A percentile compares a stretch with the other conserved stretches of the same genome.
These are phyloP conservation scores for Chlamydomonas eustigma DNA, from an alignment of 139 green algal species.

Conservation along the genomic window DNA sequence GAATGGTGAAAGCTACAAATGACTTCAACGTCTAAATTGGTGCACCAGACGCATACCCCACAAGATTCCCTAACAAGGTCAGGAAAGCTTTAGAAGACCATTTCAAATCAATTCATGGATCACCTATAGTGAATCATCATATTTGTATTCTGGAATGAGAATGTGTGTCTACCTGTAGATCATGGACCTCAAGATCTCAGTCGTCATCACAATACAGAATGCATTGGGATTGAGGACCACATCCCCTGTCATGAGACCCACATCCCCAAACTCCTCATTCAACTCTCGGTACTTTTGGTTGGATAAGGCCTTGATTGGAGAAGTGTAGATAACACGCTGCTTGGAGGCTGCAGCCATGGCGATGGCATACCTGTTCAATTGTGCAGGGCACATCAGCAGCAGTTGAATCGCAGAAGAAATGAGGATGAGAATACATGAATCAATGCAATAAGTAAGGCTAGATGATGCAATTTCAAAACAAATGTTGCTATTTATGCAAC, in stretches of 20 bases:
- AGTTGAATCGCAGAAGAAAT: not conserved
- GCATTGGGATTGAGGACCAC: conserved; percentile 88
- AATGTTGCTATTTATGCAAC: too few relatives aligned
- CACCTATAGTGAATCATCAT: too few relatives aligned
- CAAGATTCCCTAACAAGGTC: too few relatives aligned
- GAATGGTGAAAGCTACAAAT: too few relatives aligned
- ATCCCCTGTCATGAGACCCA: conserved; percentile 86
- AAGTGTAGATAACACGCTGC: conserved; percentile 93
- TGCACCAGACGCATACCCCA: too few relatives aligned
- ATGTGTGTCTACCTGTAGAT: conserved; percentile 78
- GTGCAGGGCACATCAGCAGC: not conserved
- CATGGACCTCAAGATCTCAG: conserved; percentile 93
- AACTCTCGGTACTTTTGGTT: conserved; percentile 94
- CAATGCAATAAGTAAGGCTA: too few relatives aligned
- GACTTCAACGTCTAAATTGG: too few relatives aligned
- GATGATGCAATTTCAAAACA: too few relatives aligned
- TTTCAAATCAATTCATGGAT: too few relatives aligned
- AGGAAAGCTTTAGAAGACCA: too few relatives aligned
- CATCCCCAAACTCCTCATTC: conserved; percentile 41
- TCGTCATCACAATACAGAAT: conserved; percentile 97
- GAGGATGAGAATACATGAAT: too few relatives aligned
- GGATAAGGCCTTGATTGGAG: conserved; percentile 90
- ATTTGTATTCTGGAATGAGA: too few relatives aligned
- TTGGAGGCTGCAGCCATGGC: conserved; percentile 51
- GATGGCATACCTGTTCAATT: conserved; percentile 65